These are phyloP conservation scores for Coccomyxa subellipsoidea DNA, from an alignment of 163 green algal genomes.

Conservation along the genomic window DNA sequence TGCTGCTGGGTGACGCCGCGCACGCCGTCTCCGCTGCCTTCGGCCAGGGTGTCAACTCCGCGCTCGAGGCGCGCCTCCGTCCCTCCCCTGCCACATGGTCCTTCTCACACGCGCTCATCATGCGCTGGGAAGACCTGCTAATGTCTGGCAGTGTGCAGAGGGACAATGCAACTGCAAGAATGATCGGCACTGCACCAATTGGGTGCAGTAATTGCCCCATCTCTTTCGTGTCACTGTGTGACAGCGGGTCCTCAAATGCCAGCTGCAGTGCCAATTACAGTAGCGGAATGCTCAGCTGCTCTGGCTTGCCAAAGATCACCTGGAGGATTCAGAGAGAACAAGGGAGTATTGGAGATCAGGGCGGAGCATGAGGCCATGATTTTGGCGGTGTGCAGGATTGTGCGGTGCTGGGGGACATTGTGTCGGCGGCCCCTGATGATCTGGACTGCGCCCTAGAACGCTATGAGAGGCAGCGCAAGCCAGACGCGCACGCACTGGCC, in stretches of 20 bases:
- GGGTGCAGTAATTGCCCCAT: no score
- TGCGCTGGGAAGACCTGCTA: no score
- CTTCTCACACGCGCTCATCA: no score
- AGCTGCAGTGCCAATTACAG: no score
- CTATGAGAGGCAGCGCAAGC: conserved; percentile 7
- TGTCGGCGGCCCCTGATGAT: not conserved
- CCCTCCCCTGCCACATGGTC: not conserved
- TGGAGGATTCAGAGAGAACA: not conserved
- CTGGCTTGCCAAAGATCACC: no score
- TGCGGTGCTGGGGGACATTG: not conserved
- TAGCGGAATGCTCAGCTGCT: no score
- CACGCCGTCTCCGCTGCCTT: conserved; percentile 23
- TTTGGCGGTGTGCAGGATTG: not conserved
- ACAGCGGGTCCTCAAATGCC: no score
- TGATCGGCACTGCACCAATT: no score
- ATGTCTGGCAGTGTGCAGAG: no score
- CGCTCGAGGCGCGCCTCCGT: conserved; percentile 15
- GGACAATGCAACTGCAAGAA: no score
- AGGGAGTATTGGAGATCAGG: not conserved
- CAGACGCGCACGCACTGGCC: conserved; percentile 8
- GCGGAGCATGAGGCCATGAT: no score
- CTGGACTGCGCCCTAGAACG: not conserved
- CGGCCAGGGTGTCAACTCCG: conserved; percentile 17
- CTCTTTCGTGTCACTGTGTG: no score
- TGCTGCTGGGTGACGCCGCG: conserved; percentile 27